Evolutionary conservation across 2,329 filamentous ascomycete species (phyloP).

Genomic region (Colletotrichum sp.): DNA sequence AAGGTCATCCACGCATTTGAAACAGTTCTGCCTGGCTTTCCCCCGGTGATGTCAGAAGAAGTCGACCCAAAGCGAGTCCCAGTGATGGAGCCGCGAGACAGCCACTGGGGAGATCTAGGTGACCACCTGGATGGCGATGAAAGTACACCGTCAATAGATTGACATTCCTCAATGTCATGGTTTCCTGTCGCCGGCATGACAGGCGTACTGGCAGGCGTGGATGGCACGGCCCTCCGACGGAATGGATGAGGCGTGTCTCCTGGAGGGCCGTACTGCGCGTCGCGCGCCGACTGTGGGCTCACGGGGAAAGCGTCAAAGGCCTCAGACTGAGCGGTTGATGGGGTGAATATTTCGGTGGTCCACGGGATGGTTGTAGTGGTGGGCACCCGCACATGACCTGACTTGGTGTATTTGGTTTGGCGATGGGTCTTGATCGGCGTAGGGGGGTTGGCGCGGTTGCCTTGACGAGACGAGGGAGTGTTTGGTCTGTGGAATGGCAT

Average conservation of each 20-base stretch:
- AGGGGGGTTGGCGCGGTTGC: not conserved
- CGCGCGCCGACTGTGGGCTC: not conserved
- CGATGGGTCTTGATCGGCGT: not conserved
- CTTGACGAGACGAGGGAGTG: not conserved
- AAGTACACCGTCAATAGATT: not conserved
- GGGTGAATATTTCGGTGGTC: not conserved
- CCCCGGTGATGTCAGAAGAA: not conserved
- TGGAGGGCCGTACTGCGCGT: not conserved
- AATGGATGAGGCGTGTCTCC: not conserved
- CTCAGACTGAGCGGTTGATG: not conserved
- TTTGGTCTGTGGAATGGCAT: not conserved
- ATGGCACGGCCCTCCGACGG: not conserved
- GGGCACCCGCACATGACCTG: not conserved
- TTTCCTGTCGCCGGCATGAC: not conserved
- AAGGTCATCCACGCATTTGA: not conserved
- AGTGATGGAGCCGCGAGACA: not conserved
- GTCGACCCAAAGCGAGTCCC: not conserved
- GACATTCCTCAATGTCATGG: not conserved
- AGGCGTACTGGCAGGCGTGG: not conserved
- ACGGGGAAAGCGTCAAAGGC: not conserved
- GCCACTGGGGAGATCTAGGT: not conserved
- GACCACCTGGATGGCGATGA: not conserved
- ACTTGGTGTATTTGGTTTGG: not conserved
- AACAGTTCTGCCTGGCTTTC: not conserved
- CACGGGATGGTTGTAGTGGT: not conserved